Evolutionary conservation across 768 basidiomycete species (phyloP), one percentile per base, ranked within the genome.

Genomic region (Leccinum olivaceopallidum): DNA sequence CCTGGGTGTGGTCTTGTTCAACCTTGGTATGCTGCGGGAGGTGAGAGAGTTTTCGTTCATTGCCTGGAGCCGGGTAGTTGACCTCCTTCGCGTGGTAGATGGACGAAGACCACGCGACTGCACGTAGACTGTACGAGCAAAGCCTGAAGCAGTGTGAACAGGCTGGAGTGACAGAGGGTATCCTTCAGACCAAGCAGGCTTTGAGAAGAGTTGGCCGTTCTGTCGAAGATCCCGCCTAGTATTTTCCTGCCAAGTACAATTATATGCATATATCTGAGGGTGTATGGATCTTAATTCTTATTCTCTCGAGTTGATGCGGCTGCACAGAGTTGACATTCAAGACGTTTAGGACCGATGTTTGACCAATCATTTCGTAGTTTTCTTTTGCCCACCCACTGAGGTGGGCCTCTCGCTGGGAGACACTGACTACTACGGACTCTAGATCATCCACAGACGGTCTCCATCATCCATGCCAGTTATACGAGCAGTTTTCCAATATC

Each of bases 1-100:
- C 0, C 78, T 83, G 54, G 83, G 83, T 4, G 83, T 82, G 3
- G 77, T 83, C 42, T 69, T 87, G n/a, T 88, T 82, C 64, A 89
- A 89, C 60, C 71, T 87, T 44, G 87, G 82, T 22, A 79, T 81
- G 51, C 64, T 88, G 56, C 76, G 81, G 13, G 82, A 86, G 74
- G 73, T 24, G 24, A 24, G 24, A 24, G 24, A 24, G n/a, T n/a
- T 85, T 92, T 56, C 20, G 2, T 12, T 22, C 22, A 4, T 26
- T 28, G 13, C 22, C 42, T 37, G 24, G 26, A 2, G 2, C 26
- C 55, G 6, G 6, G 9, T 26, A 28, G 18, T 48, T 53, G 26
- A 60, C 6, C 7, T 53, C 18, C 14, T 2, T 26, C 3, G 8
- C 5, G 22, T 24, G 42, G 1, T 59, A 79, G 77, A 78, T 78